Evolutionary conservation across 768 basidiomycete genomes (phyloP).

Genomic region (Termitomyces sp.): DNA sequence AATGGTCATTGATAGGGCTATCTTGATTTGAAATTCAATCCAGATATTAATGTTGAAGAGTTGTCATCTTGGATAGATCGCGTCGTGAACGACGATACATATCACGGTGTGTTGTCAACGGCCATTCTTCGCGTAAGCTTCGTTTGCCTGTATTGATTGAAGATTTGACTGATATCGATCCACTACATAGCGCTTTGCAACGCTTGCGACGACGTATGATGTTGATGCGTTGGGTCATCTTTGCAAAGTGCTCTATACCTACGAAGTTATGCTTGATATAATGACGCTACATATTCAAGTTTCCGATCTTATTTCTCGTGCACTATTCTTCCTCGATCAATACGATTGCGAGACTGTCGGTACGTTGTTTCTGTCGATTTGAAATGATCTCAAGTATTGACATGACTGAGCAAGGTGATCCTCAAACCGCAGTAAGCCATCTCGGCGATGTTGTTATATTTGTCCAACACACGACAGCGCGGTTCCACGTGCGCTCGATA

Average conservation of each 20-base stretch:
- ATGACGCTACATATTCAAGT: conserved; percentile 64
- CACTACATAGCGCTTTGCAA: conserved; percentile 52
- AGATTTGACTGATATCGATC: background rate
- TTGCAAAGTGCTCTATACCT: conserved; percentile 61
- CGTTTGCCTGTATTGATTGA: background rate
- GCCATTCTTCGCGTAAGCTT: conserved; percentile 52
- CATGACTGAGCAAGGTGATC: conserved; percentile 53
- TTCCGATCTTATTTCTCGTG: conserved; percentile 60
- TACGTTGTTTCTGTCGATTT: conserved; percentile 29
- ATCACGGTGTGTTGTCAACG: conserved; percentile 56
- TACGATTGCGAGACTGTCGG: conserved; percentile 83
- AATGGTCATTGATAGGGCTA: conserved; percentile 36
- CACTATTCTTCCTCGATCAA: conserved; percentile 58
- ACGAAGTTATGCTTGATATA: conserved; percentile 61
- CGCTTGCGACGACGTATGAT: conserved; percentile 49
- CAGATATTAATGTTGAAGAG: conserved; percentile 42
- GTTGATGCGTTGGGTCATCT: conserved; percentile 67
- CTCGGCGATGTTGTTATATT: conserved; percentile 80
- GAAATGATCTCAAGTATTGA: background rate
- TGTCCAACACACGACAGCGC: conserved; percentile 58
- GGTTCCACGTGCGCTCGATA: conserved; percentile 50
- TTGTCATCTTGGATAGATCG: conserved; percentile 35
- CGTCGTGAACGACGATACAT: conserved; percentile 52
- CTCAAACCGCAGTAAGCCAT: conserved; percentile 76
- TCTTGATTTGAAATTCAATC: conserved; percentile 53